These are phyloP conservation scores for Daedalea quercina DNA, from an alignment of 768 basidiomycete species.

Conservation along the genomic window DNA sequence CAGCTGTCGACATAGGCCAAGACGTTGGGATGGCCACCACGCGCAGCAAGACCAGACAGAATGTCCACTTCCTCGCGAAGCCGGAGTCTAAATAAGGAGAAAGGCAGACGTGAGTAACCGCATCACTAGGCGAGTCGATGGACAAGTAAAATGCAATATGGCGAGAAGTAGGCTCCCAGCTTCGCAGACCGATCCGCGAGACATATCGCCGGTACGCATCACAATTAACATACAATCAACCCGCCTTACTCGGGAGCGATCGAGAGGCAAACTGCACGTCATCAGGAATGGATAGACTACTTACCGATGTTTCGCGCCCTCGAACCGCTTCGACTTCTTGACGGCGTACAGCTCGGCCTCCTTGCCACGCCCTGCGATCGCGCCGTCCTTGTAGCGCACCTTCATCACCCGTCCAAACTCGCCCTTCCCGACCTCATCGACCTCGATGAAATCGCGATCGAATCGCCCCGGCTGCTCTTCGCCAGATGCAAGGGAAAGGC, in stretches of 20 bases:
- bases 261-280: background rate
- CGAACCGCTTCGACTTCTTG: constrained; percentile 91
- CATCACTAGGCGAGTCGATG: constrained; percentile 1
- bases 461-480: constrained; percentile 61
- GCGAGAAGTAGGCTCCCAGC: background rate
- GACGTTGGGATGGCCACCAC: constrained; percentile 64
- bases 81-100: constrained; percentile 50
- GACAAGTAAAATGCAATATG: background rate
- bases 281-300: constrained; percentile 19
- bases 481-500: constrained; percentile 21
- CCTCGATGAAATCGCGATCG: constrained; percentile 72
- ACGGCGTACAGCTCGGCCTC: constrained; percentile 61
- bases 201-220: background rate
- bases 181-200: background rate
- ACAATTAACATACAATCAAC: background rate
- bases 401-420: constrained; percentile 93
- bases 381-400: constrained; percentile 54
- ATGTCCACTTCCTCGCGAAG: constrained; percentile 94
- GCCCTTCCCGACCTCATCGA: constrained; percentile 82
- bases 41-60: constrained; percentile 60
- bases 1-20: constrained; percentile 89
- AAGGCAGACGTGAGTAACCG: background rate
- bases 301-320: constrained; percentile 86
- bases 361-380: constrained; percentile 1
- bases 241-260: background rate